Evolutionary conservation across 2,329 filamentous ascomycete genomes (phyloP).

Genomic region (Colletotrichum brevisporum): DNA sequence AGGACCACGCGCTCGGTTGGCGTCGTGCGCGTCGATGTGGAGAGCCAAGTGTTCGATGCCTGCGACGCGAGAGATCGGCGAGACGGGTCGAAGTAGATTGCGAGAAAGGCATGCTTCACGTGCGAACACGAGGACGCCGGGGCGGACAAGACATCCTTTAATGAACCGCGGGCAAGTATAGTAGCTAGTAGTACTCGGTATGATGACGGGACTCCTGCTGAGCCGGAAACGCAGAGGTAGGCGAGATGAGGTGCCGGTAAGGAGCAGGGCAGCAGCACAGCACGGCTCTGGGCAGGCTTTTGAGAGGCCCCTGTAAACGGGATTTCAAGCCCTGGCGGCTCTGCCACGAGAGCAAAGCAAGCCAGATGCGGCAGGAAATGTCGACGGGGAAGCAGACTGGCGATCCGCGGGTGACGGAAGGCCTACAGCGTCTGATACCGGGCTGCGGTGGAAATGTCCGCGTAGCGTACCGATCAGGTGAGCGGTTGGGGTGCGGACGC

Average conservation of each 20-base stretch:
- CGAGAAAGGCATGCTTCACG: constrained; percentile 9
- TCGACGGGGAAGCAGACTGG: constrained; percentile 7
- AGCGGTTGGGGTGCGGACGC: constrained; percentile 7
- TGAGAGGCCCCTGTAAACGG: too few species aligned
- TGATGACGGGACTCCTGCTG: too few species aligned
- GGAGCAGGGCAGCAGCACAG: too few species aligned
- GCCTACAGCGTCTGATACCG: constrained; percentile 1
- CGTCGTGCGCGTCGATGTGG: constrained; percentile 13
- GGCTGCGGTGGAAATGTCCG: background rate
- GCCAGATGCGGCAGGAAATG: background rate
- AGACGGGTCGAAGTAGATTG: constrained; percentile 3
- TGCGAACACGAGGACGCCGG: constrained; percentile 31
- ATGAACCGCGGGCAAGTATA: background rate
- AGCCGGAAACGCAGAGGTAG: background rate
- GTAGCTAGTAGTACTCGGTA: too few species aligned
- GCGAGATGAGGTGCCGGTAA: background rate
- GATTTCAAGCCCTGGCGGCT: too few species aligned
- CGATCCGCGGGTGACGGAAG: background rate
- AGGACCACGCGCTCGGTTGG: constrained; percentile 19
- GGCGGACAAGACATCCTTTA: constrained; percentile 13
- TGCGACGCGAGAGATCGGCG: constrained; percentile 22
- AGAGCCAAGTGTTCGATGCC: background rate
- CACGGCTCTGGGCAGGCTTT: too few species aligned
- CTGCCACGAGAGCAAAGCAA: background rate
- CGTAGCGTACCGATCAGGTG: constrained; percentile 19